Conservation (phyloP, 179 eudicot species). For the Camellia oleifera region DNA sequence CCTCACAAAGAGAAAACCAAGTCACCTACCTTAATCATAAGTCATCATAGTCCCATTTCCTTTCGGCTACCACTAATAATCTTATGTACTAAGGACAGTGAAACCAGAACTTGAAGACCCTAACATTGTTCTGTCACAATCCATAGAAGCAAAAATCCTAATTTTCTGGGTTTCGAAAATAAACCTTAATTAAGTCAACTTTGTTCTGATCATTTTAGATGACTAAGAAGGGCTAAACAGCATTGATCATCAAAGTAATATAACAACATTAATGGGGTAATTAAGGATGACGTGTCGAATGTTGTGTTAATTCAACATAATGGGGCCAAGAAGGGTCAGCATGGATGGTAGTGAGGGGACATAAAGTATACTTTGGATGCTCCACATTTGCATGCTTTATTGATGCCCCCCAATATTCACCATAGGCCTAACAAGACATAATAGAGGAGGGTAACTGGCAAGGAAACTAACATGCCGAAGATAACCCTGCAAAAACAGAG, state of each 20-base stretch:
- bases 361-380: background rate
- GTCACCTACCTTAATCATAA: constrained; percentile 10
- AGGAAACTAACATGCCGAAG: constrained; percentile 44
- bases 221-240: background rate
- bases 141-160: background rate
- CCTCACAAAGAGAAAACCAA: background rate
- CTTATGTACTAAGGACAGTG: background rate
- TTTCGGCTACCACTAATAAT: constrained; percentile 16
- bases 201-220: background rate
- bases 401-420: constrained; percentile 9
- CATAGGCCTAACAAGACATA: constrained; percentile 36
- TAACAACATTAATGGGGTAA: background rate
- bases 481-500: constrained; percentile 37
- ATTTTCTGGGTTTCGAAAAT: background rate
- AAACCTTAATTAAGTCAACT: background rate
- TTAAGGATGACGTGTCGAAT: background rate
- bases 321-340: background rate
- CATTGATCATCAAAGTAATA: background rate
- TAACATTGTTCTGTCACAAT: background rate
- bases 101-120: background rate
- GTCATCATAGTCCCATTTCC: constrained; percentile 12
- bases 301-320: background rate
- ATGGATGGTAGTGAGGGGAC: background rate
- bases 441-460: constrained; percentile 43
- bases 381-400: constrained; percentile 5